Evolutionary conservation across 768 basidiomycete species (phyloP), one percentile per base, ranked within the genome.

Genomic region (Tylopilus vinaceipallidus): DNA sequence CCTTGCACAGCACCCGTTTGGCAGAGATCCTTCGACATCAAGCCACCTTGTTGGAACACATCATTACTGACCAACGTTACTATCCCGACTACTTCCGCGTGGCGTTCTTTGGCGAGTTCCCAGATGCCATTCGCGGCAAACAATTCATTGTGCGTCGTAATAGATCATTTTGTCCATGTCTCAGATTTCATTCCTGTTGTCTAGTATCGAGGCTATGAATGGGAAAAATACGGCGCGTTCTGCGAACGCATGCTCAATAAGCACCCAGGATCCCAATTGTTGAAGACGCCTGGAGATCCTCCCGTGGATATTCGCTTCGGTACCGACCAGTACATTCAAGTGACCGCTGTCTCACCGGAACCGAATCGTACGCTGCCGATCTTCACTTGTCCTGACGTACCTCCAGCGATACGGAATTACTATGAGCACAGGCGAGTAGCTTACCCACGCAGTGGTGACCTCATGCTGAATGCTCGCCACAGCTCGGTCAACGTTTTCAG

Each of bases 51-150:
- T 73, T 91, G 47, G 92, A 95, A 55, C 87, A 89, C 57, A 95
- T 95, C 53, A 84, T 90, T 42, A 81, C 77, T 30, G 81, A 89
- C 51, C 83, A 88, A 66, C 81, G 91, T 42, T 90, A 90, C 56
- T 93, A 93, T 62, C 83, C 91, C 17, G 94, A 93, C 60, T 97
- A 95, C 68, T 98, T 94, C 74, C 78, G 91, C 40, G 91, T 98
- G 30, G 87, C 88, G 5, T 98, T 94, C 71, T 97, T 86, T 68
- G 95, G 95, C 22, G 89, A 85, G 58, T 95, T 95, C 73, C 92
- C 92, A 0, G 79, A 73, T 17, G 90, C 90, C 16, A 81, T 95
- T 34, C 80, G 86, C 47, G 83, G 88, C 59, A 95, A 95, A 66
- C 89, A 93, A 50, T 98, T 94, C 71, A 85, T 95, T 52, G 91